phyloP scores from a whole-genome alignment of 345 rosid genomes.

The Ceriops zippeliana region DNA sequence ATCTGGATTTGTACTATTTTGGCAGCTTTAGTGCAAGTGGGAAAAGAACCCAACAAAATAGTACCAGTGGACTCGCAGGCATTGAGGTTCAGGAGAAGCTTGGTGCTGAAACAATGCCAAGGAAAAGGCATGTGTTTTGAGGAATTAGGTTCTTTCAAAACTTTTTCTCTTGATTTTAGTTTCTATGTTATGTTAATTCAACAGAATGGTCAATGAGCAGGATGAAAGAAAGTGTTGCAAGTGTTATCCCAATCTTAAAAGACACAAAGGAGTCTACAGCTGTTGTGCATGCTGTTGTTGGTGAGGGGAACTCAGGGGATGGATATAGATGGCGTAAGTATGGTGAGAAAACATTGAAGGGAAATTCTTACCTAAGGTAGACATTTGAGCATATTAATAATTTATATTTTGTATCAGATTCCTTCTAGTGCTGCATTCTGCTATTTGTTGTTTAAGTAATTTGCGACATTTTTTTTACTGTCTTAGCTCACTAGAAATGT shows the following conservation, averaged over 20 bases:
- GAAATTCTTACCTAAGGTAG: not conserved
- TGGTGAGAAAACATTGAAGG: not conserved
- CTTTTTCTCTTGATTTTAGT: not conserved
- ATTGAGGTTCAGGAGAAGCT: constrained; percentile 13
- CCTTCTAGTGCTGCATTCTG: no score
- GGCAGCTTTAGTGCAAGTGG: constrained; percentile 2
- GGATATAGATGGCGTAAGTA: constrained; percentile 1
- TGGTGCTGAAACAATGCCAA: constrained; percentile 6
- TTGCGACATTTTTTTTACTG: no score
- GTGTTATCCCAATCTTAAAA: not conserved
- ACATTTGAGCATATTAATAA: not conserved
- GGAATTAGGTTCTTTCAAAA: not conserved
- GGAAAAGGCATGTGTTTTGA: constrained; percentile 4
- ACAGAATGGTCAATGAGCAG: constrained; percentile 4
- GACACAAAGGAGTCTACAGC: constrained; percentile 9
- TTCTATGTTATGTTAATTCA: not conserved
- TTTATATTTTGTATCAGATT: no score
- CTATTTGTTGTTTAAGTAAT: no score
- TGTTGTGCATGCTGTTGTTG: not conserved
- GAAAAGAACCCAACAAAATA: not conserved
- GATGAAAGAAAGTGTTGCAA: constrained; percentile 2
- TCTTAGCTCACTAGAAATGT: no score
- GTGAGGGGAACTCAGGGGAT: not conserved
- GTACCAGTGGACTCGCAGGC: not conserved
- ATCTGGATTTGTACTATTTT: not conserved